Evolutionary conservation across 192 early-diverging fungal genomes (phyloP), one percentile per base, ranked within the genome.

Genomic region (Physocladia obscura): DNA sequence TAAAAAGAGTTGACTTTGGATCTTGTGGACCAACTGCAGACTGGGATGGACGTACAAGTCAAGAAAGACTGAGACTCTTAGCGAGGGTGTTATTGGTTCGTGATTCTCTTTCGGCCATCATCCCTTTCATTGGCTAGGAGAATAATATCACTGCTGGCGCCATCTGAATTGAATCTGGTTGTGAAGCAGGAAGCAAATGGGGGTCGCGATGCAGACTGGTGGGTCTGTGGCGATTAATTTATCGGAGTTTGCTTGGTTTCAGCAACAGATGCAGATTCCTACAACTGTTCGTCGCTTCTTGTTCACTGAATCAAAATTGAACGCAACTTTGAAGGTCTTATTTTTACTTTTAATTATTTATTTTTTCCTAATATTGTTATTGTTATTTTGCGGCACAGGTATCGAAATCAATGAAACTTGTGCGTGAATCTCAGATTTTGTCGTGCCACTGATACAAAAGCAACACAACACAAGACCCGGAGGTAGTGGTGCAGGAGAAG

Each of bases 171-270:
- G 17, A 71, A 82, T 32, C 72, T 93, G 17, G 77, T 78, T 29
- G 81, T 95, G 56, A 89, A 86, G 47, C 91, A 91, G 76, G 86
- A 85, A 69, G 74, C 84, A 34, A 87, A 87, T 57, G 85, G 83
- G 29, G 86, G 85, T 34, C 78, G 81, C 69, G 79, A 77, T 27
- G 69, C 86, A 11, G 81, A 85, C 71, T 19, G 77, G 90, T 44
- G 94, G 94, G 39, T 75, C 73, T 36, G 80, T 95, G 32, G 67
- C 79, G 4, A 71, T 95, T 50, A 92, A 93, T 76, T 79, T 95
- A n/a, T 84, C 92, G 6, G 91, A 93, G 70, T 92, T 89, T 72
- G 91, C 88, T 17, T 77, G 77, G 74, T n/a, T n/a, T n/a, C 56
- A 24, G 11, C 40, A 78, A 40, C 76, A 81, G 13, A 31, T 49